Evolutionary conservation across 106 monocot genomes (phyloP), one percentile per base, ranked within the genome.

Genomic region (Gastrodia elata): DNA sequence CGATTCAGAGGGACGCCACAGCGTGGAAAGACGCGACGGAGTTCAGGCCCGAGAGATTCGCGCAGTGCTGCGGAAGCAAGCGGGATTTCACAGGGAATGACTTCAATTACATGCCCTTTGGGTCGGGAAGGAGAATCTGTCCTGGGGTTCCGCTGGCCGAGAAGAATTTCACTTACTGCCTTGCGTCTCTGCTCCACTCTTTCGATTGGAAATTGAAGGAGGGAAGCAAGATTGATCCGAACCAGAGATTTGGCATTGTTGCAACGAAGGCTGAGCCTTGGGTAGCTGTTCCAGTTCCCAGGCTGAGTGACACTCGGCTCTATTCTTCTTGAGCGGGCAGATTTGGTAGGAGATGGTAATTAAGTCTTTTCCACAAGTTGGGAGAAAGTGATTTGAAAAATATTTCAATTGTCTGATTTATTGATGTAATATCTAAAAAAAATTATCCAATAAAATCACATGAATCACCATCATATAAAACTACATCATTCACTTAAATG

Each of bases 191-290:
- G 42, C 65, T 90, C 35, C 90, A 87, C 32, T 76, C 77, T 26
- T 90, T 90, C 16, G 82, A 84, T 25, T 90, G 90, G 90, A 43
- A 73, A 52, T 14, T 90, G 30, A 84, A 77, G 2, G 75, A 68
- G 25, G 83, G 82, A 18, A 49, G 10, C 6, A 33, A 77, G 67
- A 20, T 82, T 2, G 81, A 90, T 15, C 42, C 83, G 24, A 27
- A 32, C 4, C 86, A 90, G 44, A 82, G 55, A 57, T 80, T 86
- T 44, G 86, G 72, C 11, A 69, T 89, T 42, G 74, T 77, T 7
- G 5, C 82, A 37, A 79, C 39, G 68, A 89, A 80, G 73, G 84
- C 77, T 3, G n/a, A 64, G 26, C 80, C 77, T 1, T 69, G 85
- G 14, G 77, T 85, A 30, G 77, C 74, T 24, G 49, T 82, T 16